Evolutionary conservation across 495 filamentous ascomycete genomes (phyloP), one percentile per base, ranked within the genome.

Genomic region (Penicillium macrosclerotiorum): DNA sequence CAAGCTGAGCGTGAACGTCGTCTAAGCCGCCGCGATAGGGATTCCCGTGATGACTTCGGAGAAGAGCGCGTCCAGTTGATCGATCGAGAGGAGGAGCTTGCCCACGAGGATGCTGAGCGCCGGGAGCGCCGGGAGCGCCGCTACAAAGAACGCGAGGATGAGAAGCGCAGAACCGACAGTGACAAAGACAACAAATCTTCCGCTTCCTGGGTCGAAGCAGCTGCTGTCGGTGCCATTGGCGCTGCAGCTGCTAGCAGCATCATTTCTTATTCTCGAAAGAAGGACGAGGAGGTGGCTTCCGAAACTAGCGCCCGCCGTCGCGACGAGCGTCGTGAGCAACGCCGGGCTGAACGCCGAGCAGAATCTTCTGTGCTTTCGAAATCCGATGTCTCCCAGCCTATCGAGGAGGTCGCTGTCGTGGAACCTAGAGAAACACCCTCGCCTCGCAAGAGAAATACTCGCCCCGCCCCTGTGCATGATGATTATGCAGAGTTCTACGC

Each of bases 161-260:
- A 64, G 8, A 55, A 59, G n/a, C 55, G 49, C 3, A 43, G 42
- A 16, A 36, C 45, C 12, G 32, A 45, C 0, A 29, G 45, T 18
- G 51, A 51, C 14, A 62, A 34, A 46, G 54, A 51, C 6, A 60
- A 41, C 20, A 47, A 55, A n/a, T n/a, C n/a, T 24, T 57, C 69
- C 5, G 63, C 63, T 24, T 65, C 69, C 9, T 67, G 74, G 64
- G 67, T 60, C 36, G 69, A 64, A 16, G 68, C 71, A 48, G 75
- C 71, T 16, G 69, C 72, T 27, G 70, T 69, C n/a, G 76, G 73
- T 22, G 64, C 73, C 30, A 61, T 76, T 48, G 77, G 68, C 32
- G 74, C 66, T 25, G 69, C 69, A 24, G 65, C 67, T 20, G 73
- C 67, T 25, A 64, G 68, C 12, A 59, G 64, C 19, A 42, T 69